Base-by-base conservation (phyloP, 2,329 filamentous ascomycete genomes). In the Colletotrichum gigasporum region DNA sequence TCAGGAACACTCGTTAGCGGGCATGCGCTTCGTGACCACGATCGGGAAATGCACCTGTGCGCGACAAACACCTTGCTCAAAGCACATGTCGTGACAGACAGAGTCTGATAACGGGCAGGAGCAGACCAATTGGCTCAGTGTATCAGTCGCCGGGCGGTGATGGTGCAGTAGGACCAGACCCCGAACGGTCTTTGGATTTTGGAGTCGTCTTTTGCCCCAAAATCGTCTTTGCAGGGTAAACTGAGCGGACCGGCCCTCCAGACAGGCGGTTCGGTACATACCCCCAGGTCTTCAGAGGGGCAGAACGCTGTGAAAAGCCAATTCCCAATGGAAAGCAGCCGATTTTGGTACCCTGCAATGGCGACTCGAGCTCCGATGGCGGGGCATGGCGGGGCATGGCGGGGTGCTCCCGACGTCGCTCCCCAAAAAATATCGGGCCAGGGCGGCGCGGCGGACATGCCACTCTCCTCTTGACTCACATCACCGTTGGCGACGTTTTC, bases 301-400 rank as follows among this genome's bases (percentile, higher is more conserved):
- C 18, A 16, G 12, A 11, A 18, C 11, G 11, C 16, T 35, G 16
- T 32, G 24, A 16, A 56, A 47, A 41, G 26, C 22, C 30, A 54
- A 26, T 24, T 55, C 22, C 28, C 30, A 32, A 48, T 41, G 12
- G 20, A 26, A 48, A 14, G 6, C 39, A n/a, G 3, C 24, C 28
- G 12, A 37, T 39, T 51, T 45, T 16, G 0, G 39, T 47, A 28
- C 47, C 47, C 61, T 65, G 48, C 30, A 55, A 16, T 14, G 16
- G 35, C 2, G 14, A 4, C 20, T 41, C 32, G 28, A 65, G 41
- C 63, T 59, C 66, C 66, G 59, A 68, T 68, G 66, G 66, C 64
- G 66, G 66, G 66, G 66, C 66, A 68, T 68, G 66, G 66, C 64
- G 66, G 66, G 66, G 66, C 66, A 68, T 67, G 66, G 63, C 59